Percentiles rank a stretch among this genome's conserved stretches.
phyloP scores from a whole-genome alignment of 495 filamentous ascomycete genomes.

The Acidiella bohemica region DNA sequence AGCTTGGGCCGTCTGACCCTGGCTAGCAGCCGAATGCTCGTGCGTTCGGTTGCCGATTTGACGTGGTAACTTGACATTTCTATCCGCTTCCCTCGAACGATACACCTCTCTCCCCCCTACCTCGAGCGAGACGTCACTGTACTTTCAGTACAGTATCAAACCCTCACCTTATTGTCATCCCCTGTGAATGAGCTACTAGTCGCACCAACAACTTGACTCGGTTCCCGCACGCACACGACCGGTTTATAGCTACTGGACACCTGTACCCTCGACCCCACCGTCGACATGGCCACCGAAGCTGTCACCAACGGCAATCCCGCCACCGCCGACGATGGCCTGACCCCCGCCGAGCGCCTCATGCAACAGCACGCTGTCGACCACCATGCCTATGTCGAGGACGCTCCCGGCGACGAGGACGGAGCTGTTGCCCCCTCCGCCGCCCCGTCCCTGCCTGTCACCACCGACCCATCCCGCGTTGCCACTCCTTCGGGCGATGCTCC shows the following conservation, averaged over 20 bases:
- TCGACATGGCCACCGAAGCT: constrained; percentile 14
- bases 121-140: too few relatives aligned
- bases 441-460: constrained; percentile 26
- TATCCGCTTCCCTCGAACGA: too few relatives aligned
- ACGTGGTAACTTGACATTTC: too few relatives aligned
- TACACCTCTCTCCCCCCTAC: too few relatives aligned
- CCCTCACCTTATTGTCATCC: too few relatives aligned
- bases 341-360: constrained; percentile 62
- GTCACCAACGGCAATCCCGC: constrained; percentile 29
- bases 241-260: constrained; percentile 9
- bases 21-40: too few relatives aligned
- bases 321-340: constrained; percentile 21
- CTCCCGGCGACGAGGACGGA: constrained; percentile 45
- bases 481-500: constrained; percentile 28
- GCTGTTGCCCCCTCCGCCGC: constrained; percentile 27
- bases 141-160: too few relatives aligned
- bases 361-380: constrained; percentile 57
- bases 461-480: constrained; percentile 22
- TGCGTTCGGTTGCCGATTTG: too few relatives aligned
- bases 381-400: constrained; percentile 66
- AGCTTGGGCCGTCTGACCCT: too few relatives aligned
- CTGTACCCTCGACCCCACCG: background rate
- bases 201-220: too few relatives aligned
- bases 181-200: too few relatives aligned
- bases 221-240: constrained; percentile 7